Evolutionary conservation across 2,329 filamentous ascomycete species (phyloP).

Genomic region (Aphanocladium album): DNA sequence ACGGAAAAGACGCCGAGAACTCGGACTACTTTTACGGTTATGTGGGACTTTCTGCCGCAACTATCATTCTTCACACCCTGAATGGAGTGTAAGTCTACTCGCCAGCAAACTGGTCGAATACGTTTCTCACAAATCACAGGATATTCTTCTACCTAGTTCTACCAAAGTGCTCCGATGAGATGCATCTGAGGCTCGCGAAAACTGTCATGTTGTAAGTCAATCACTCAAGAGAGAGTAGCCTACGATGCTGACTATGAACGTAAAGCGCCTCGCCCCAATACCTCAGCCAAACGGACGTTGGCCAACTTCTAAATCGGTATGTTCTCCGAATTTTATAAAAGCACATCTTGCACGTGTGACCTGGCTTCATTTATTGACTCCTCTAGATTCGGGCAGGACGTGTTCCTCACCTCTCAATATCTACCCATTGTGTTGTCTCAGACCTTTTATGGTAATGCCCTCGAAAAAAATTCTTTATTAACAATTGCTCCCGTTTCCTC

Average conservation of each 20-base stretch:
- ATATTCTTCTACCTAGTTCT: background rate
- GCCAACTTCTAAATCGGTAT: background rate
- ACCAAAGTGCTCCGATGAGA: background rate
- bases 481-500: background rate
- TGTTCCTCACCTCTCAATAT: background rate
- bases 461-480: background rate
- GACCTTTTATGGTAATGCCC: background rate
- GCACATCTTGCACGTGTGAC: background rate
- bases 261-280: background rate
- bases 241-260: background rate
- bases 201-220: background rate
- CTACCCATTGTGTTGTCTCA: background rate
- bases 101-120: too few relatives aligned
- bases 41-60: background rate
- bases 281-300: background rate
- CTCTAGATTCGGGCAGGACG: background rate
- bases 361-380: background rate
- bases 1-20: background rate
- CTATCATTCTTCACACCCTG: background rate
- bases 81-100: background rate
- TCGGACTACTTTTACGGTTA: background rate
- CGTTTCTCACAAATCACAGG: background rate
- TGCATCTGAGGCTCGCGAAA: background rate
- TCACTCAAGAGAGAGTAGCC: background rate
- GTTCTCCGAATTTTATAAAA: background rate